phyloP scores from a whole-genome alignment of 1,284 basidiomycete species.

The Ceratobasidium sp. region DNA sequence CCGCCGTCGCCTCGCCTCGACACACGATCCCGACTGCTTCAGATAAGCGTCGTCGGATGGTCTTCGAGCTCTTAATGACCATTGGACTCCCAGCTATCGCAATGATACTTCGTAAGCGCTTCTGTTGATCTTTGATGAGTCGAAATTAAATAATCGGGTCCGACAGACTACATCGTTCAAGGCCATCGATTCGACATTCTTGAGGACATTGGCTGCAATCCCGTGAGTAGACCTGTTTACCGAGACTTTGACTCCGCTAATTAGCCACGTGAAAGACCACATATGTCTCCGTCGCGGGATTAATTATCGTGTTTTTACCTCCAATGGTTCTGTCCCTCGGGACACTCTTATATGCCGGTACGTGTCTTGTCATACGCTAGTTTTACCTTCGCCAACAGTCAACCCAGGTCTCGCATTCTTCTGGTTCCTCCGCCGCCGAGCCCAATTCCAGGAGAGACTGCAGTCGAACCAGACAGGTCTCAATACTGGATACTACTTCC shows the following conservation, averaged over 20 bases:
- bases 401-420: slow-evolving; percentile 55
- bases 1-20: slow-evolving; percentile 55
- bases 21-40: slow-evolving; percentile 52
- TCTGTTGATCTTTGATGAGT: background rate
- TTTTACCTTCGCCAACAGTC: slow-evolving; percentile 47
- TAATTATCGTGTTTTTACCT: slow-evolving; percentile 71
- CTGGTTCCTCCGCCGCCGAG: slow-evolving; percentile 55
- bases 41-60: slow-evolving; percentile 57
- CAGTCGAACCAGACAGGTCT: slow-evolving; percentile 57
- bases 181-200: slow-evolving; percentile 77
- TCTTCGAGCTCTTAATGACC: slow-evolving; percentile 68
- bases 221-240: slow-evolving; percentile 51
- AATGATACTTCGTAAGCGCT: slow-evolving; percentile 70
- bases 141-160: background rate
- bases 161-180: slow-evolving; percentile 72
- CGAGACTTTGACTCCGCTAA: background rate
- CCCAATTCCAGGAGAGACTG: slow-evolving; percentile 56
- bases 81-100: slow-evolving; percentile 68
- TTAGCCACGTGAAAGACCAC: slow-evolving; percentile 56
- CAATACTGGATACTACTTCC: slow-evolving; percentile 65
- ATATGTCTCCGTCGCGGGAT: slow-evolving; percentile 65
- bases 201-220: slow-evolving; percentile 72
- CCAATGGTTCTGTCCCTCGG: slow-evolving; percentile 63
- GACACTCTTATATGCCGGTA: slow-evolving; percentile 53
- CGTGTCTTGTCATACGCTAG: slow-evolving; percentile 30